Base-by-base conservation (phyloP, 805 yeast genomes). In the Starmerella asiatica region DNA sequence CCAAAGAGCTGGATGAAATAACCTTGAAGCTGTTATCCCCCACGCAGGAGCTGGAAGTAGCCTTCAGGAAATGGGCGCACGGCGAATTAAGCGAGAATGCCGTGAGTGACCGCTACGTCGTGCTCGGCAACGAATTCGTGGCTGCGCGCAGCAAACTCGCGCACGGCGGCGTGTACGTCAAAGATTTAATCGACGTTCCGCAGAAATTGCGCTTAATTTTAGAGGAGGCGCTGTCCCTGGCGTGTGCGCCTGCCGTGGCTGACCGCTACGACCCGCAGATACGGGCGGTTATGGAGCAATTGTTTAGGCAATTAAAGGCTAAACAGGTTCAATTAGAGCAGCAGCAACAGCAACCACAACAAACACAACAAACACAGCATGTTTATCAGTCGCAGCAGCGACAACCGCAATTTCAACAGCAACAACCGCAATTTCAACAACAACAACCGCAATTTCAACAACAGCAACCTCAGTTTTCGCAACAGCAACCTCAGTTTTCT, bases 121-220 rank as follows among this genome's bases (percentile, higher is more conserved):
- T 75, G 48, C 69, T 91, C 21, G 98, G 98, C 0, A 91, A 86
- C 54, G 96, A 88, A 58, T 91, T 85, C 65, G 76, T 88, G 50
- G 73, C 81, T 3, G 82, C 93, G 1, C 75, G 86, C 18, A 70
- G 83, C 44, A 81, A 93, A 3, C 86, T 88, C 56, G 63, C 75
- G 4, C 69, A 68, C 40, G 78, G 83, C 3, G 93, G 93, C 0
- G 75, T 91, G 4, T 86, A 80, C 48, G 78, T 79, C 7, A 47
- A 45, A 11, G 94, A 84, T 55, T 63, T 91, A 21, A 91, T 94
- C 1, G 94, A 88, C 54, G 94, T 91, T 1, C 97, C 98, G 0
- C 76, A 71, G 43, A 73, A 78, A 12, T 63, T 91, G 27, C 67
- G 98, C 38, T 67, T 69, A 5, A 82, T 91, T 2, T 60, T 91